Conservation (phyloP, 305 asterid genomes). For the Striga hermonthica region DNA sequence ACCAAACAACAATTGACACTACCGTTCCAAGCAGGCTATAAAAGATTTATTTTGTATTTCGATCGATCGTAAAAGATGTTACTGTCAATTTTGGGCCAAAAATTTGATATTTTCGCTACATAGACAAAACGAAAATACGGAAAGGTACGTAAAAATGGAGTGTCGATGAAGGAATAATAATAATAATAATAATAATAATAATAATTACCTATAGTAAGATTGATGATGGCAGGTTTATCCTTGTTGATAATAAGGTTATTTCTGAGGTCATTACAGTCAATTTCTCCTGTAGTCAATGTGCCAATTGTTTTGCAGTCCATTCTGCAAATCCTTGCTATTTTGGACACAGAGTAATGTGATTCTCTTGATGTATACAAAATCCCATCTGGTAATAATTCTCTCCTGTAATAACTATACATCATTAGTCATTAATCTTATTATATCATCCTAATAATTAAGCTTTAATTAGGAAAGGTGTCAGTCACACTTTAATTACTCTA, state of each 20-base stretch:
- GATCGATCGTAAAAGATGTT: too few species aligned
- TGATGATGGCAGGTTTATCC: slow-evolving; percentile 40
- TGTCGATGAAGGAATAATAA: too few species aligned
- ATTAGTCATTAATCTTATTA: slow-evolving; percentile 25
- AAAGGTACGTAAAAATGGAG: too few species aligned
- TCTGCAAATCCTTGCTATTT: slow-evolving; percentile 96
- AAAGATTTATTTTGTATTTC: too few species aligned
- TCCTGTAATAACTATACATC: slow-evolving; percentile 45
- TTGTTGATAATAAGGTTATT: slow-evolving; percentile 30
- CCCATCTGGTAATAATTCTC: slow-evolving; percentile 93
- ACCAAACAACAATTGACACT: too few species aligned
- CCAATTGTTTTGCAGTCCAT: slow-evolving; percentile 76
- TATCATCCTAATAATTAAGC: slow-evolving; percentile 12
- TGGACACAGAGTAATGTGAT: slow-evolving; percentile 86
- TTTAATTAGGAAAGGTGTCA: background rate
- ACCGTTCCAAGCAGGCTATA: too few species aligned
- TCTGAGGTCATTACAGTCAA: slow-evolving; percentile 32
- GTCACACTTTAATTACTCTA: too few species aligned
- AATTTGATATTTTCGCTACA: too few species aligned
- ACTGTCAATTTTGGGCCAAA: too few species aligned
- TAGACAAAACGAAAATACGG: too few species aligned
- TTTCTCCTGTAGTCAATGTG: slow-evolving; percentile 44
- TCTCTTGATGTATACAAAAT: slow-evolving; percentile 83
- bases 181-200: too few species aligned
- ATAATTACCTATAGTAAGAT: slow-evolving; percentile 36